Evolutionary conservation across 176 grass and related monocot species (phyloP).

Genomic region (Triticum turgidum): DNA sequence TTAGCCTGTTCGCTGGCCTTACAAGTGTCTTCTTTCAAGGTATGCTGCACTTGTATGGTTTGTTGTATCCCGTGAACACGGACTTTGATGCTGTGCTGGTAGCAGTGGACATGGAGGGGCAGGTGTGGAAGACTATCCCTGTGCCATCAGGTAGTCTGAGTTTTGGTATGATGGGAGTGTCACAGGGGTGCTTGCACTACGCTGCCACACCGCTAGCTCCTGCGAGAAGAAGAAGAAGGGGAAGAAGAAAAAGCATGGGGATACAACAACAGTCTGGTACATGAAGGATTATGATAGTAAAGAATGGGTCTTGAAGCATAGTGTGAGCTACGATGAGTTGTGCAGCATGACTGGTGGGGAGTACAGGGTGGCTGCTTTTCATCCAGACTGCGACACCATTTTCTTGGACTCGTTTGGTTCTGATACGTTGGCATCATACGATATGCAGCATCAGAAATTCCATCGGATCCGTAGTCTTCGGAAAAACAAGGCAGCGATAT

Average conservation of each 20-base stretch:
- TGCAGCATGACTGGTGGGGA: not conserved
- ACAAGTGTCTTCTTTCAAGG: not conserved
- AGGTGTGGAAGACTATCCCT: not conserved
- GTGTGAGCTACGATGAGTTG: not conserved
- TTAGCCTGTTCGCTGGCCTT: not conserved
- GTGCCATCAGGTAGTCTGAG: not conserved
- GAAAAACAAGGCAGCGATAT: not conserved
- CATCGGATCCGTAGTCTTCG: not conserved
- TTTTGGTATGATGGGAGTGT: not conserved
- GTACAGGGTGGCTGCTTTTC: not conserved
- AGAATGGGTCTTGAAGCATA: not conserved
- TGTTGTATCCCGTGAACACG: not conserved
- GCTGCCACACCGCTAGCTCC: not conserved
- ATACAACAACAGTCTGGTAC: not conserved
- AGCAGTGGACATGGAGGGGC: not conserved
- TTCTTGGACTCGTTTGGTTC: not conserved
- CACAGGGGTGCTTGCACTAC: not conserved
- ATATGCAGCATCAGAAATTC: not conserved
- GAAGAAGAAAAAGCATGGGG: not conserved
- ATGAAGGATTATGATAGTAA: conserved; percentile 12
- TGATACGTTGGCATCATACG: not conserved
- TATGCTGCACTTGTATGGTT: not conserved
- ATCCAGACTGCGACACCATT: not conserved
- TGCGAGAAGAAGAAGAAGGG: not conserved
- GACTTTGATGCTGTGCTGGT: not conserved